Evolutionary conservation across 1,284 basidiomycete species (phyloP).

Genomic region (Pholiota adiposa): DNA sequence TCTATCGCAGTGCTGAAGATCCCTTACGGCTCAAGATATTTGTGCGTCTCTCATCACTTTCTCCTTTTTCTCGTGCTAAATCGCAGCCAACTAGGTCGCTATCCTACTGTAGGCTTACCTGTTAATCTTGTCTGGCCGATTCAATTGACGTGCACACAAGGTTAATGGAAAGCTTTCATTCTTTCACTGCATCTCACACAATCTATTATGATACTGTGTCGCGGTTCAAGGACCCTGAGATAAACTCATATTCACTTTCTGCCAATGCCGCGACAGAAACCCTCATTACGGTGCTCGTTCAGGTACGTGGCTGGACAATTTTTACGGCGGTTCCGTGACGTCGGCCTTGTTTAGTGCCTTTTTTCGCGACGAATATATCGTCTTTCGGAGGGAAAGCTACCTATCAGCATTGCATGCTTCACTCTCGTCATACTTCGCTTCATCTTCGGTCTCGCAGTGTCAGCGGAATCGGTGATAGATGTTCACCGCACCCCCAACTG

Average conservation of each 20-base stretch:
- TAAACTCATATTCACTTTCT: slow-evolving; percentile 21
- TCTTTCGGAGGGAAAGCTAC: slow-evolving; percentile 12
- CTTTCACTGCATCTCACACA: slow-evolving; percentile 21
- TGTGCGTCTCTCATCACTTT: background rate
- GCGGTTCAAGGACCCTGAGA: slow-evolving; percentile 16
- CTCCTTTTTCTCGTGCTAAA: no score
- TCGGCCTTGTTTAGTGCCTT: slow-evolving; percentile 12
- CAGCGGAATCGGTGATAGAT: slow-evolving; percentile 17
- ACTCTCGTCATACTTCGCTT: slow-evolving; percentile 15
- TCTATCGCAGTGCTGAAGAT: slow-evolving; percentile 13
- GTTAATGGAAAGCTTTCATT: slow-evolving; percentile 19
- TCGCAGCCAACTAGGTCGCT: slow-evolving; percentile 9
- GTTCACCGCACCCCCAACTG: slow-evolving; percentile 19
- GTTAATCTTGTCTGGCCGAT: background rate
- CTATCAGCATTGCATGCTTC: slow-evolving; percentile 18
- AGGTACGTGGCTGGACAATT: slow-evolving; percentile 9
- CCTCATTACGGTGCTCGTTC: slow-evolving; percentile 21
- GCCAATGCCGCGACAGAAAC: slow-evolving; percentile 22
- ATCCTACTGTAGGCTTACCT: slow-evolving; percentile 13
- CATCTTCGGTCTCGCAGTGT: slow-evolving; percentile 17
- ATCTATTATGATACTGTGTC: slow-evolving; percentile 23
- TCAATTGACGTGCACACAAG: background rate
- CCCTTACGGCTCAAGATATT: slow-evolving; percentile 14
- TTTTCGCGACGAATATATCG: slow-evolving; percentile 21
- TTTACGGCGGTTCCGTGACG: background rate